A percentile compares a stretch with the other conserved stretches of the same genome.
Evolutionary conservation across 2,329 filamentous ascomycete species (phyloP).

Genomic region (Aspergillus costaricaensis): DNA sequence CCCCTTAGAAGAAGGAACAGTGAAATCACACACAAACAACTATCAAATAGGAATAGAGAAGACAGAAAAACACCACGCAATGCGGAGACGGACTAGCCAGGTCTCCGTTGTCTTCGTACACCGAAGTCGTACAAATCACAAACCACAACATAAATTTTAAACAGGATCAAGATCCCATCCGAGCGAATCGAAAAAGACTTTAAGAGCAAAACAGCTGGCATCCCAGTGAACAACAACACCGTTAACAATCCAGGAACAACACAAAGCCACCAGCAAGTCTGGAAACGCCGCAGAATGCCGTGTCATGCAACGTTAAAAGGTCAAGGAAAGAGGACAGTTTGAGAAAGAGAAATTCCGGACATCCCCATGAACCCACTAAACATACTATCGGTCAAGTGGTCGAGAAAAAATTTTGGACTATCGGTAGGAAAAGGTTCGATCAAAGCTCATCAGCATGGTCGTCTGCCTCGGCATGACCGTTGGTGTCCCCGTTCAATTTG

Average conservation of each 20-base stretch:
- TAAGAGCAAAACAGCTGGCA: constrained; percentile 8
- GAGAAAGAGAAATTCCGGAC: neutral
- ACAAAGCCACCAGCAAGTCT: constrained; percentile 17
- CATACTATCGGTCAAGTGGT: neutral
- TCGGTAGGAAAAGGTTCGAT: neutral
- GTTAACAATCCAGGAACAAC: constrained; percentile 22
- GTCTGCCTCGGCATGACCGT: constrained; percentile 22
- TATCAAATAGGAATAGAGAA: neutral
- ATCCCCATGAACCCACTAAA: constrained; percentile 6
- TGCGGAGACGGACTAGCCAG: constrained; percentile 14
- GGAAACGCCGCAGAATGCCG: constrained; percentile 16
- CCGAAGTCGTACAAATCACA: constrained; percentile 10
- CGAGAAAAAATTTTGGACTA: neutral
- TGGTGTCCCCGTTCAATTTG: constrained; percentile 25
- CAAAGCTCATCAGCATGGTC: constrained; percentile 12
- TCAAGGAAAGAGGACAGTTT: constrained; percentile 2
- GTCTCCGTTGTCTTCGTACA: constrained; percentile 27
- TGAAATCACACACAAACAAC: neutral
- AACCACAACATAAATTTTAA: constrained; percentile 9
- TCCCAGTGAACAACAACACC: constrained; percentile 16
- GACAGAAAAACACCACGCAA: constrained; percentile 8
- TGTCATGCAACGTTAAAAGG: constrained; percentile 5
- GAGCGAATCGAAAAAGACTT: neutral
- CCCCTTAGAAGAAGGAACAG: neutral
- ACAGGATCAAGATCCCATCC: neutral